Percentiles rank a stretch among this genome's conserved stretches.
Conservation (phyloP, 2,329 filamentous ascomycete species). For the Cryoendolithus antarcticus region DNA sequence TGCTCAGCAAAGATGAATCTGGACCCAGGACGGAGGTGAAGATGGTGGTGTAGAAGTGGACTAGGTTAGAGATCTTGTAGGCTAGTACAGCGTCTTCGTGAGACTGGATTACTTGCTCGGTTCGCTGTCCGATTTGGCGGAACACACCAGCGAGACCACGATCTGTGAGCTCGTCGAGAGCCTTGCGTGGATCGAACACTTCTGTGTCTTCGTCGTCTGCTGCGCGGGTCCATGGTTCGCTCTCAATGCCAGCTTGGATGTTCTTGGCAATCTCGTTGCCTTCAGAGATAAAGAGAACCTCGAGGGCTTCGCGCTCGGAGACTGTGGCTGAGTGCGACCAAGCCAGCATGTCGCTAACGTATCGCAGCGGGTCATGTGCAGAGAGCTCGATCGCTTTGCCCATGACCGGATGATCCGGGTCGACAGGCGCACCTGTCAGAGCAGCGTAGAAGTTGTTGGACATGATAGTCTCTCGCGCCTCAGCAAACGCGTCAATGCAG, state of each 20-base stretch:
- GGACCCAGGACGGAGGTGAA: constrained; percentile 67
- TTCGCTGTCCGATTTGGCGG: constrained; percentile 69
- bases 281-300: constrained; percentile 81
- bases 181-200: constrained; percentile 66
- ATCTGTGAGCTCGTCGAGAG: constrained; percentile 75
- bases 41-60: constrained; percentile 78
- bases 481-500: constrained; percentile 85
- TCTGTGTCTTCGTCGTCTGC: constrained; percentile 38
- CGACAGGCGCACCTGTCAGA: constrained; percentile 59
- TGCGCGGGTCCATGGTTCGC: constrained; percentile 62
- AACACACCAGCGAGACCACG: constrained; percentile 71
- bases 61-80: constrained; percentile 80
- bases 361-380: constrained; percentile 82
- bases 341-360: constrained; percentile 93
- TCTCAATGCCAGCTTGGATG: constrained; percentile 66
- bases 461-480: constrained; percentile 73
- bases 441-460: constrained; percentile 84
- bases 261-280: constrained; percentile 78
- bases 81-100: constrained; percentile 81
- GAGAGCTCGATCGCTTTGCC: constrained; percentile 88
- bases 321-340: constrained; percentile 94
- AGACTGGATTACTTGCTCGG: constrained; percentile 83
- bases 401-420: constrained; percentile 35
- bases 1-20: constrained; percentile 56
- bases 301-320: constrained; percentile 83